These are phyloP conservation scores for Colletotrichum caudatum DNA, from an alignment of 2,329 filamentous ascomycete species.

Conservation along the genomic window DNA sequence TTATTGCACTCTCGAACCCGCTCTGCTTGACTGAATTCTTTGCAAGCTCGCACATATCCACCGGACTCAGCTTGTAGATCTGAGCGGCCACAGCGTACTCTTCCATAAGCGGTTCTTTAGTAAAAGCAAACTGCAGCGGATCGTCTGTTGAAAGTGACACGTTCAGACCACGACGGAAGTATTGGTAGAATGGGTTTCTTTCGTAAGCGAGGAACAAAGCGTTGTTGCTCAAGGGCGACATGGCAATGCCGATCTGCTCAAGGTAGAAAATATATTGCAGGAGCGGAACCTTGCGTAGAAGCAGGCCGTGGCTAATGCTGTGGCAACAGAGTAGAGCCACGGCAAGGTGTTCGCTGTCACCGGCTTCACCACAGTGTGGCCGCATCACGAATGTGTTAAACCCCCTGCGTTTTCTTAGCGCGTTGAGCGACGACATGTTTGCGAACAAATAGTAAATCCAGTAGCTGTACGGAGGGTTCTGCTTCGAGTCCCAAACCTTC, in stretches of 20 bases:
- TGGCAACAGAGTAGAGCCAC: constrained; percentile 93
- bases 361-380: constrained; percentile 96
- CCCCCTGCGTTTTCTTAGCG: constrained; percentile 88
- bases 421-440: constrained; percentile 92
- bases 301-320: constrained; percentile 94
- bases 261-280: constrained; percentile 98
- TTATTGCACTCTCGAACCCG: constrained; percentile 89
- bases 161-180: constrained; percentile 94
- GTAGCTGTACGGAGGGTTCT: constrained; percentile 98
- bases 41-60: constrained; percentile 98
- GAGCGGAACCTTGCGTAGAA: constrained; percentile 92
- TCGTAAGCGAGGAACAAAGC: constrained; percentile 96
- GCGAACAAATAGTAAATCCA: constrained; percentile 99
- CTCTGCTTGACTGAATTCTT: constrained; percentile 97
- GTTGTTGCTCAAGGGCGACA: constrained; percentile 99
- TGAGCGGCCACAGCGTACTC: constrained; percentile 98
- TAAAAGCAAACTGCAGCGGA: constrained; percentile 97
- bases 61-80: constrained; percentile 96
- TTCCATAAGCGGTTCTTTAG: constrained; percentile 97
- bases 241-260: constrained; percentile 97
- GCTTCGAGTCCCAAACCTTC: constrained; percentile 87
- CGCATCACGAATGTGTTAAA: constrained; percentile 96
- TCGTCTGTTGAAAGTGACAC: constrained; percentile 97
- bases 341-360: constrained; percentile 95
- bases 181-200: constrained; percentile 94